phyloP scores from a whole-genome alignment of 1,284 basidiomycete species.

The Pseudozyma thailandica region DNA sequence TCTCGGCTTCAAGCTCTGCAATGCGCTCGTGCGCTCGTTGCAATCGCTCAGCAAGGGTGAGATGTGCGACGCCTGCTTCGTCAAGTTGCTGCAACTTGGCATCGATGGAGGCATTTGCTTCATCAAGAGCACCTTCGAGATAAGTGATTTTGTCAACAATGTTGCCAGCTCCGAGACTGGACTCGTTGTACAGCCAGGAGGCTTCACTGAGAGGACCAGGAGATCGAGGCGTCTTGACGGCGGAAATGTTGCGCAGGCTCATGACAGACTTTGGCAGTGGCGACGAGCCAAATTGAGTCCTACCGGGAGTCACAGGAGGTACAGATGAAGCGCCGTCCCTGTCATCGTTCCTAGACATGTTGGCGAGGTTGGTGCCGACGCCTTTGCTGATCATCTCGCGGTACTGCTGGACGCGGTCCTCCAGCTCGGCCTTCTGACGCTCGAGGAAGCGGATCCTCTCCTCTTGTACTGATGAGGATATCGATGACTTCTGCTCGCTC shows the following conservation, averaged over 20 bases:
- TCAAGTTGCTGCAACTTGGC: conserved; percentile 54
- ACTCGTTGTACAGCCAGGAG: conserved; percentile 55
- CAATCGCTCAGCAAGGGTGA: conserved; percentile 44
- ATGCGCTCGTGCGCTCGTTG: conserved; percentile 42
- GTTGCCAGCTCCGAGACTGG: conserved; percentile 48
- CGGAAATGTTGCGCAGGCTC: conserved; percentile 43
- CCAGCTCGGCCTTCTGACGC: conserved; percentile 39
- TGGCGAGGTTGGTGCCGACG: conserved; percentile 38
- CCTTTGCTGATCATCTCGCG: conserved; percentile 49
- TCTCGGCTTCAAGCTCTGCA: conserved; percentile 48
- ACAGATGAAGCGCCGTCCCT: conserved; percentile 4
- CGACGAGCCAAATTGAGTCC: conserved; percentile 17
- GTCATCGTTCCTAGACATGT: conserved; percentile 18
- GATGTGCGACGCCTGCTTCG: conserved; percentile 42
- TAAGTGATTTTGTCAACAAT: conserved; percentile 43
- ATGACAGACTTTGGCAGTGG: conserved; percentile 46
- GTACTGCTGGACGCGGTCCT: conserved; percentile 43
- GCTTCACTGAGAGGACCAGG: conserved; percentile 47
- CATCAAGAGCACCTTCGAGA: conserved; percentile 50
- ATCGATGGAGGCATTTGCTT: conserved; percentile 54
- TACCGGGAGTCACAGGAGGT: conserved; percentile 26
- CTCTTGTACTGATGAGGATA: conserved; percentile 15
- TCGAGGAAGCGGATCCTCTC: conserved; percentile 29
- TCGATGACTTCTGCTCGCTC: conserved; percentile 11
- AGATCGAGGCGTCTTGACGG: conserved; percentile 43